Evolutionary conservation across 2,329 filamentous ascomycete genomes (phyloP).

Genomic region (Claviceps humidiphila): DNA sequence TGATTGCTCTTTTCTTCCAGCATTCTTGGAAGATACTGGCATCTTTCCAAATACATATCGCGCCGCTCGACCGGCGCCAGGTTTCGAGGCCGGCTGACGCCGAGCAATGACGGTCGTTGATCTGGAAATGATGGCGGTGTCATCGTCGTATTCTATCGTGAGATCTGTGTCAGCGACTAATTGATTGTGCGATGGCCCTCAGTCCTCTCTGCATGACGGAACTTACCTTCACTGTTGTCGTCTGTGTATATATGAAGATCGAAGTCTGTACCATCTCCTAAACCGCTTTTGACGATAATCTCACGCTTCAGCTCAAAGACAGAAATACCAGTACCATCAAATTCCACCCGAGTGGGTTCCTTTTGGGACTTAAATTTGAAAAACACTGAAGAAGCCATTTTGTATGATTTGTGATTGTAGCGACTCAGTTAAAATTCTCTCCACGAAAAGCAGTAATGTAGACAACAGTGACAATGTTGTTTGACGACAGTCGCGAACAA

Average conservation of each 20-base stretch:
- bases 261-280: conserved; percentile 93
- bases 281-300: conserved; percentile 86
- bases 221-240: conserved; percentile 77
- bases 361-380: conserved; percentile 99
- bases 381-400: conserved; percentile 93
- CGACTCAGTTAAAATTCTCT: conserved; percentile 9
- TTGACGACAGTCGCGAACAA: conserved; percentile 6
- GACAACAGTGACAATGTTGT: conserved; percentile 5
- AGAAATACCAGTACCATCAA: conserved; percentile 94
- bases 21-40: conserved; percentile 76
- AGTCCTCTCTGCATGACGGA: not conserved
- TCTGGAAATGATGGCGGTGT: conserved; percentile 91
- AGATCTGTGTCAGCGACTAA: conserved; percentile 14
- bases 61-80: conserved; percentile 79
- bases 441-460: conserved; percentile 14
- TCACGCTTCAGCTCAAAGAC: conserved; percentile 98
- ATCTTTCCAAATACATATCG: conserved; percentile 95
- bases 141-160: conserved; percentile 78
- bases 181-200: not conserved
- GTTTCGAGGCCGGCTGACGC: conserved; percentile 69
- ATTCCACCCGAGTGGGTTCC: conserved; percentile 85
- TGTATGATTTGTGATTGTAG: conserved; percentile 17
- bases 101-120: conserved; percentile 88
- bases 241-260: conserved; percentile 90
- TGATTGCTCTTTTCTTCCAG: conserved; percentile 49